Evolutionary conservation across 768 basidiomycete species (phyloP), one percentile per base, ranked within the genome.

Genomic region (Candolleomyces eurysporus): DNA sequence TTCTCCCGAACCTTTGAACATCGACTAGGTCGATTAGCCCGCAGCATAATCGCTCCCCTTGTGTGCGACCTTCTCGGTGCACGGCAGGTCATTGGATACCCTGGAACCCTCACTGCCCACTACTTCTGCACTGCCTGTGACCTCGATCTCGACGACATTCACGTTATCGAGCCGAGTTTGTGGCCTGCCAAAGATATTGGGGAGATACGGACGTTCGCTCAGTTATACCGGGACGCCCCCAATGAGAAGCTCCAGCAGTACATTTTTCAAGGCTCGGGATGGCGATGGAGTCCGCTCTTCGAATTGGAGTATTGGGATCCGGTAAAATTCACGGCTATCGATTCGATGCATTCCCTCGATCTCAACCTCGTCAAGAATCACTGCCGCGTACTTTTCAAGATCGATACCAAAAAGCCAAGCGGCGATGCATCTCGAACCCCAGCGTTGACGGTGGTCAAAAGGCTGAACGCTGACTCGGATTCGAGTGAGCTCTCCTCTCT

Each of bases 11-110:
- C 75, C 0, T 10, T 50, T 0, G 31, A 53, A 5, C 57, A 66
- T 48, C 50, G 58, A 0, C 16, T 40, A 16, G 78, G 77, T 3
- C 1, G 45, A 17, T 61, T 69, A 2, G 61, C 75, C 17, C 66
- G 65, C 2, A 57, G 62, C 16, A 72, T 71, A 4, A 39, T 78
- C 0, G 63, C 72, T 11, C 73, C 74, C 1, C 68, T 76, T 5
- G 67, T 77, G 2, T 74, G 71, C 39, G 75, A 78, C 61, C 60
- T 73, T 0, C 74, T 66, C 1, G 76, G 73, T 6, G 55, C 70
- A 1, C 63, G 70, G 9, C 67, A 74, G 36, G 36, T 36, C 11
- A 61, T 64, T 10, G 74, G 75, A 32, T 64, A 65, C n/a, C 57
- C 65, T 19, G 32, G 56, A 42, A 43, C 64, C 14, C 55, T 61